Conservation (phyloP, 1,139 yeast species). For the Yamadazyma atmosphaerica region DNA sequence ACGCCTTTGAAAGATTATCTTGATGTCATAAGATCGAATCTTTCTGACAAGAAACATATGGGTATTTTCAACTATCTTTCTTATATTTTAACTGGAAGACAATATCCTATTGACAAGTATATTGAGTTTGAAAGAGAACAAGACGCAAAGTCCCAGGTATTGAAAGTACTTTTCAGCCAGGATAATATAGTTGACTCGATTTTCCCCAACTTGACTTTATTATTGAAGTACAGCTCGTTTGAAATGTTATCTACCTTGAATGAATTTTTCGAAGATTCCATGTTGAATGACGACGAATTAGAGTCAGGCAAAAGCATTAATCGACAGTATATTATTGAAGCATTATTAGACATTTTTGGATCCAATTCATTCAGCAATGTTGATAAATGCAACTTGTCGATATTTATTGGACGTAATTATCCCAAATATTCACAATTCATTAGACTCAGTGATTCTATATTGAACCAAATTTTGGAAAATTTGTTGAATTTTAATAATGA, state of each 20-base stretch:
- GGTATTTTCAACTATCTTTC: slow-evolving; percentile 64
- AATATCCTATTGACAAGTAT: slow-evolving; percentile 67
- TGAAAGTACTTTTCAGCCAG: slow-evolving; percentile 51
- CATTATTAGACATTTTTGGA: slow-evolving; percentile 54
- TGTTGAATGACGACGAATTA: slow-evolving; percentile 51
- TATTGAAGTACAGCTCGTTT: slow-evolving; percentile 53
- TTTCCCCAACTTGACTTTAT: slow-evolving; percentile 57
- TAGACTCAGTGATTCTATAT: slow-evolving; percentile 58
- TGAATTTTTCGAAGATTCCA: slow-evolving; percentile 76
- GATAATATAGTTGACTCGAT: slow-evolving; percentile 22
- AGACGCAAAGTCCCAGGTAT: slow-evolving; percentile 48
- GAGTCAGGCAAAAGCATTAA: slow-evolving; percentile 30
- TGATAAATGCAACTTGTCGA: slow-evolving; percentile 50
- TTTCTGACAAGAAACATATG: slow-evolving; percentile 11
- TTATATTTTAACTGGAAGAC: slow-evolving; percentile 70
- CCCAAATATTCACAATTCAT: slow-evolving; percentile 82
- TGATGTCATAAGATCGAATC: slow-evolving; percentile 26
- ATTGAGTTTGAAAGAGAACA: slow-evolving; percentile 29
- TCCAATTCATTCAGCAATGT: slow-evolving; percentile 30
- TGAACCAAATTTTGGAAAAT: slow-evolving; percentile 48
- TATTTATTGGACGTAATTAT: slow-evolving; percentile 73
- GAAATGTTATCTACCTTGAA: slow-evolving; percentile 65
- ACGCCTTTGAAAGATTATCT: slow-evolving; percentile 67
- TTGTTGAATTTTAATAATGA: slow-evolving; percentile 48
- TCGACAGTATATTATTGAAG: slow-evolving; percentile 68